These are phyloP conservation scores for Smallanthus sonchifolius DNA, from an alignment of 129 eudicot species.

Conservation along the genomic window DNA sequence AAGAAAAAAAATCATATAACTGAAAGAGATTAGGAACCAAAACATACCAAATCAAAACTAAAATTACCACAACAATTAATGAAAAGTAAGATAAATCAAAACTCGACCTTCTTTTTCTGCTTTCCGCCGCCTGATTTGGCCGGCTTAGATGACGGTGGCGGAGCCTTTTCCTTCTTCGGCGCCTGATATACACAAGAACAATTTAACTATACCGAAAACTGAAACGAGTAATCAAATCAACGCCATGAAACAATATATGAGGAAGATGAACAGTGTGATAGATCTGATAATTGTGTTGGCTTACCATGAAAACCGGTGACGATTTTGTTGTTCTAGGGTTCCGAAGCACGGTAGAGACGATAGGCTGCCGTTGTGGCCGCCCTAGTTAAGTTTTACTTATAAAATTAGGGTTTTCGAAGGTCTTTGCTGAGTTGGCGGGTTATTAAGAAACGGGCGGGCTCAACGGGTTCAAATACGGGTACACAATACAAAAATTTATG, in stretches of 20 bases:
- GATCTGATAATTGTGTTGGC: neutral
- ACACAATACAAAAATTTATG: too few species aligned
- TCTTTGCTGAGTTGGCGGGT: neutral
- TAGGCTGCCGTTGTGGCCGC: neutral
- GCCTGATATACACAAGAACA: slow-evolving; percentile 33
- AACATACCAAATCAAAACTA: neutral
- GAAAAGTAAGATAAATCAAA: neutral
- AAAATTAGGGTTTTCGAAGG: slow-evolving; percentile 29
- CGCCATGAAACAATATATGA: neutral
- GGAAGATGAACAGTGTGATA: neutral
- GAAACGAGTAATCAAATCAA: neutral
- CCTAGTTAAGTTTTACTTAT: neutral
- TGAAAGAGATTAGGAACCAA: neutral
- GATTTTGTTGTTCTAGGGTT: slow-evolving; percentile 14
- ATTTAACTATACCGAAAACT: neutral
- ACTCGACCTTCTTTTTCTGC: slow-evolving; percentile 80
- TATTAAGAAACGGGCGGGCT: neutral
- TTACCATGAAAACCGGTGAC: slow-evolving; percentile 30
- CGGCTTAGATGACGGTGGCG: slow-evolving; percentile 87
- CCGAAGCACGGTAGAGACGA: neutral
- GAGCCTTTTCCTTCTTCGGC: slow-evolving; percentile 75
- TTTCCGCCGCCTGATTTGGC: slow-evolving; percentile 90
- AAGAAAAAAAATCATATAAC: neutral
- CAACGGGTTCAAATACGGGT: neutral
- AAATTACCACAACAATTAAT: neutral